Base-by-base conservation (phyloP, 164 flowering plant species). In the Aristolochia californica region DNA sequence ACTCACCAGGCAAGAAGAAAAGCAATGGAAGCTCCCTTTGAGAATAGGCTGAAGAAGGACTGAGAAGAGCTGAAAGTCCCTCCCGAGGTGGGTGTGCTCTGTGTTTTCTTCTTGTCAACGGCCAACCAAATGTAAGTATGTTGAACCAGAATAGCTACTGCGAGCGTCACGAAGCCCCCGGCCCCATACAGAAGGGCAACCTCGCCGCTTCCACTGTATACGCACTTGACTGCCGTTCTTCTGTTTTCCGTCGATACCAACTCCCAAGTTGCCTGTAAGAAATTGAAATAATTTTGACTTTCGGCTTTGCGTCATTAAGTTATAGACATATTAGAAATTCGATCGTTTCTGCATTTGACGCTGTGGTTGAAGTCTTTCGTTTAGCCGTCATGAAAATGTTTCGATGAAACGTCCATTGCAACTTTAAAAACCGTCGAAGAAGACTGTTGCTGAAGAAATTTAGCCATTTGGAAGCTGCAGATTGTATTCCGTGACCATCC, bases 1-100 rank as follows among this genome's bases (percentile, higher is more conserved):
- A 24, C 56, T 27, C 11, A 53, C 56, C 56, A 53, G 28, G 56
- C 21, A 18, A 17, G 26, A 23, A 53, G 56, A 34, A 53, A 53
- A 8, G 27, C 12, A 13, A 27, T 21, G 1, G 40, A 0, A 20
- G 56, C 56, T 28, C 9, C 21, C 17, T 5, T 26, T 4, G 56
- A 14, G 17, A 47, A 47, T 16, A 47, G 50, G 13, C 5, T 47
- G 50, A 47, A 11, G 50, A 47, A 4, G 50, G 20, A 47, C 5
- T 17, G 22, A 20, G 50, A 4, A 17, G 22, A 47, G 13, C 13
- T 47, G 22, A 20, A 17, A 47, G 4, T 17, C 5, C 50, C 22
- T 17, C 5, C 5, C n/a, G 8, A 16, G 18, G 18, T 47, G 50
- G 54, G 10, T 34, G 40, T 34, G 40, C 43, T 53, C n/a, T 23